phyloP scores from a whole-genome alignment of 305 asterid genomes.

The Stenogyne calaminthoides region DNA sequence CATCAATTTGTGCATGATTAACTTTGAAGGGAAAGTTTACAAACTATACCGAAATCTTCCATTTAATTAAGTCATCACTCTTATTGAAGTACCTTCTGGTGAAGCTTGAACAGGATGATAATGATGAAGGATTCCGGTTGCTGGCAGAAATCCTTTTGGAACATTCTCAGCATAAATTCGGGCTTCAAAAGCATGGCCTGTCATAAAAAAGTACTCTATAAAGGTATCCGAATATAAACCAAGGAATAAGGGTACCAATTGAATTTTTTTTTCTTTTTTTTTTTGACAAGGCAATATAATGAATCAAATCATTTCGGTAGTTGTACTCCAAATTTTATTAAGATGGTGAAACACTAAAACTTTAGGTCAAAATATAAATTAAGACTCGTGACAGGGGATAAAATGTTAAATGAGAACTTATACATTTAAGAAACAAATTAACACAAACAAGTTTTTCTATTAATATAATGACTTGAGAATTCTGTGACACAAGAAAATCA shows the following conservation, averaged over 20 bases:
- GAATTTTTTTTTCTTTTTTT: not conserved
- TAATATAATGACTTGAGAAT: not conserved
- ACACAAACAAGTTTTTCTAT: not conserved
- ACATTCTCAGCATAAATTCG: conserved; percentile 99
- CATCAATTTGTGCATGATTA: conserved; percentile 20
- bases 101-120: conserved; percentile 84
- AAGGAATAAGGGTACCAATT: conserved; percentile 3
- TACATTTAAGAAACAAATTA: not conserved
- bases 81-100: conserved; percentile 55
- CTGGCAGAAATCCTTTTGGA: conserved; percentile 95
- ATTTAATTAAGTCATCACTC: conserved; percentile 17
- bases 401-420: not conserved
- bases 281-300: not conserved
- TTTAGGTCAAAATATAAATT: conserved; percentile 1
- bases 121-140: conserved; percentile 93
- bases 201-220: conserved; percentile 23
- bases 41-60: conserved; percentile 14
- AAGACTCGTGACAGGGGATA: not conserved
- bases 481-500: not conserved
- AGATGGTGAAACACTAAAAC: not conserved
- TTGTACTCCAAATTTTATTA: too few species aligned
- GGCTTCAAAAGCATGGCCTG: conserved; percentile 99
- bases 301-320: not conserved
- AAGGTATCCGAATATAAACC: conserved; percentile 1
- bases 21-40: conserved; percentile 1